A percentile compares a stretch with the other conserved stretches of the same genome.
phyloP scores from a whole-genome alignment of 257 asterid genomes.

The Ilex aquifolium region DNA sequence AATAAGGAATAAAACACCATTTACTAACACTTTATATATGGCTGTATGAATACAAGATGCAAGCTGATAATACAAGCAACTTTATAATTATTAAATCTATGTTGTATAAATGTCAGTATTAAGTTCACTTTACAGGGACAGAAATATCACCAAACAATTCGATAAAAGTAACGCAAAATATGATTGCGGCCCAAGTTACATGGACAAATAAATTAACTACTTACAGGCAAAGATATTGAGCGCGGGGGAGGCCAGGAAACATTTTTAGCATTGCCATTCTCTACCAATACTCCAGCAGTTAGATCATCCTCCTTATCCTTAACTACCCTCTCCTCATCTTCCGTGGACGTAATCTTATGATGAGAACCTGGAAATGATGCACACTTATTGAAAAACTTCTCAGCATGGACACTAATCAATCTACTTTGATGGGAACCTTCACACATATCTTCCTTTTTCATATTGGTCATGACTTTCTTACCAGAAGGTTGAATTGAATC shows the following conservation, averaged over 20 bases:
- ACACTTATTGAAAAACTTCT: slow-evolving; percentile 41
- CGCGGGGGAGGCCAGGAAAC: slow-evolving; percentile 23
- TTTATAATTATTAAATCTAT: too few species aligned
- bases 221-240: slow-evolving; percentile 69
- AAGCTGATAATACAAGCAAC: too few species aligned
- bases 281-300: slow-evolving; percentile 18
- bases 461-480: slow-evolving; percentile 15
- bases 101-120: too few species aligned
- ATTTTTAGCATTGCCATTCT: slow-evolving; percentile 23
- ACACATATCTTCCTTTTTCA: slow-evolving; percentile 24
- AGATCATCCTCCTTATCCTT: slow-evolving; percentile 17
- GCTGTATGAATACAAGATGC: too few species aligned
- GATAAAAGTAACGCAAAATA: too few species aligned
- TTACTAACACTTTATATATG: too few species aligned
- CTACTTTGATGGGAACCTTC: slow-evolving; percentile 15
- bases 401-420: slow-evolving; percentile 19
- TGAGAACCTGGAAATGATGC: slow-evolving; percentile 43
- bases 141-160: too few species aligned
- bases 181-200: background rate
- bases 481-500: slow-evolving; percentile 18
- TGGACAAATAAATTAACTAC: slow-evolving; percentile 17
- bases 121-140: too few species aligned
- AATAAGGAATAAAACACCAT: too few species aligned
- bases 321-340: slow-evolving; percentile 9
- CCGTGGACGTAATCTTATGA: slow-evolving; percentile 11